A percentile compares a stretch with the other conserved stretches of the same genome.
These are phyloP conservation scores for Ceratocystiopsis brevicomis DNA, from an alignment of 2,329 filamentous ascomycete species.

Conservation along the genomic window DNA sequence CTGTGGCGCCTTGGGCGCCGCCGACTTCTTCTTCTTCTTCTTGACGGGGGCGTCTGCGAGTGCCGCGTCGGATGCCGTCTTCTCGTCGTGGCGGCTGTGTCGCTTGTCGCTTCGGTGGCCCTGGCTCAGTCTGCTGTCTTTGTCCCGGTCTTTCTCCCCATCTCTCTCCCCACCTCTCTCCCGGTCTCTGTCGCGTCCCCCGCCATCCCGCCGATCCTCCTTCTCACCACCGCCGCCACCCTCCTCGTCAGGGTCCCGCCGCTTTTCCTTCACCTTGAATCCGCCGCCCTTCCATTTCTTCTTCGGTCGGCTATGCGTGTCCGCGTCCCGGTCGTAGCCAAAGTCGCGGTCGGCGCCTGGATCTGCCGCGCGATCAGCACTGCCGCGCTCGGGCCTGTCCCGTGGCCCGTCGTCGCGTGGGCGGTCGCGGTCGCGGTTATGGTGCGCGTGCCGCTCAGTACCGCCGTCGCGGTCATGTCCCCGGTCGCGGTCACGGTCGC, in stretches of 20 bases:
- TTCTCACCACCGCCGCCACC: conserved; percentile 21
- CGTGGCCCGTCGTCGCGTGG: neutral
- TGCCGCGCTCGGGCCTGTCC: neutral
- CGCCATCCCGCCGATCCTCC: conserved; percentile 17
- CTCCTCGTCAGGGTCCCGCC: conserved; percentile 24
- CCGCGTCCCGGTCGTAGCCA: conserved; percentile 15
- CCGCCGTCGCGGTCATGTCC: too few species aligned
- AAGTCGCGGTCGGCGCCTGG: conserved; percentile 9
- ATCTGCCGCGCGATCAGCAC: neutral
- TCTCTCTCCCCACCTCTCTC: conserved; percentile 6
- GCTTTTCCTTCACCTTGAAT: conserved; percentile 40
- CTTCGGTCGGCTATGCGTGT: conserved; percentile 2
- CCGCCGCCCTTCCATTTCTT: conserved; percentile 19
- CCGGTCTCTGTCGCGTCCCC: conserved; percentile 12
- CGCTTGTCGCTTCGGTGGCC: conserved; percentile 14
- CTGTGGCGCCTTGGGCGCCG: neutral
- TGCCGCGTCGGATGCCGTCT: conserved; percentile 10
- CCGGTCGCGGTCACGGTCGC: conserved; percentile 7
- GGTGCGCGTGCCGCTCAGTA: too few species aligned
- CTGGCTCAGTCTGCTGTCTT: conserved; percentile 7
- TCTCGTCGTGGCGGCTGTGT: conserved; percentile 4
- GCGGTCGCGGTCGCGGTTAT: conserved; percentile 10
- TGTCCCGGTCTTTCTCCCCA: conserved; percentile 13
- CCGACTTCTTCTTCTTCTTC: conserved; percentile 30
- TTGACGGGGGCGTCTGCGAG: conserved; percentile 7